Evolutionary conservation across 2,329 filamentous ascomycete species (phyloP), one percentile per base, ranked within the genome.

Genomic region (Botrytis squamosa): DNA sequence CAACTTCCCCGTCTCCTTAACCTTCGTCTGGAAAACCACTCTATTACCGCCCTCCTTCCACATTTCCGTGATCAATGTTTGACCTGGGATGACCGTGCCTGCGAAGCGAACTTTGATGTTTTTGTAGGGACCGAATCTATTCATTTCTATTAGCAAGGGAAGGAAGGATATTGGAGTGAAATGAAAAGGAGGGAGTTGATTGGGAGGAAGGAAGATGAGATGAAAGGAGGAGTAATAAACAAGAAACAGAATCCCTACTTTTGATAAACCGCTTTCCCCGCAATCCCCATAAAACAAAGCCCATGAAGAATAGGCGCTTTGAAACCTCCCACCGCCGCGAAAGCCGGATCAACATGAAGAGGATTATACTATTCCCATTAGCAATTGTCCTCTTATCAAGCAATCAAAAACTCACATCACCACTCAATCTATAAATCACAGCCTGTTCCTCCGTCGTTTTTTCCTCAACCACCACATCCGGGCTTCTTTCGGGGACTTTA

Each of bases 281-380:
- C 91, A 77, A 98, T 90, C 78, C 96, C 96, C 80, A 99, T 95
- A 82, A 91, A 96, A 88, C 94, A 97, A 55, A 99, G 89, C n/a
- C 96, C 96, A 85, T 99, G 96, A 71, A 99, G 87, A 82, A 99
- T 99, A 20, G 96, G 96, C 42, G 86, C 89, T 85, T 96, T 92
- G 90, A 99, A 99, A 74, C 96, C 96, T 74, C 95, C 96, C 79
- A 97, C 91, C 86, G 96, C 96, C 85, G 93, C 93, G 84, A 99
- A 98, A 68, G 90, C 88, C 1, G 96, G 96, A 83, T 99, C 96
- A 76, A 99, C 92, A 85, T 99, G 96, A 2, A 99, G 90, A 22
- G 96, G 96, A 86, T 71, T 74, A 36, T 73, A 71, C 66, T 64
- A 49, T 64, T 36, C 5, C 12, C 9, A 14, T 71, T 60, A 71